These are phyloP conservation scores for Scheffersomyces ergatensis DNA, from an alignment of 805 yeast species.

Conservation along the genomic window DNA sequence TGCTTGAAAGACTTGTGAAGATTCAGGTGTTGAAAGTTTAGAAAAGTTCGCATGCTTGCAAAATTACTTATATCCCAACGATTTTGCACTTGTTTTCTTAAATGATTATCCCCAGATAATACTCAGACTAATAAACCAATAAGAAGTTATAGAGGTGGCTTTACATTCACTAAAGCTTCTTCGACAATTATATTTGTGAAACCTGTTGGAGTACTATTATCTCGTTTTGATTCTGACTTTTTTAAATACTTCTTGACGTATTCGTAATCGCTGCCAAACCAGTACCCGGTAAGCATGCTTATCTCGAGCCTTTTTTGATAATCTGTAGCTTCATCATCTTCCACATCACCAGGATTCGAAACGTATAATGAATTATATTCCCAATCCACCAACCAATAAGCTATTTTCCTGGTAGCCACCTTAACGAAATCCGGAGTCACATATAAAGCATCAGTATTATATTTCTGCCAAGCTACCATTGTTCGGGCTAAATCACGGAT, in stretches of 20 bases:
- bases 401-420: constrained; percentile 36
- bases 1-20: too few relatives aligned
- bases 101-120: too few relatives aligned
- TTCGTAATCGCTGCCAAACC: constrained; percentile 43
- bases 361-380: constrained; percentile 17
- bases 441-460: constrained; percentile 11
- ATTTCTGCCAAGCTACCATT: constrained; percentile 20
- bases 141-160: constrained; percentile 41
- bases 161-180: constrained; percentile 30
- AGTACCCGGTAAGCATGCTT: constrained; percentile 37
- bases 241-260: constrained; percentile 27
- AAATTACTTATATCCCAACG: too few relatives aligned
- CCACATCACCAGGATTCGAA: constrained; percentile 2
- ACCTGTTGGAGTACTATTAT: constrained; percentile 28
- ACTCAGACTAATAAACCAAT: too few relatives aligned
- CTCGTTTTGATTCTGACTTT: constrained; percentile 14
- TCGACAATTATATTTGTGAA: constrained; percentile 34
- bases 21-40: too few relatives aligned
- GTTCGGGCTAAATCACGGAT: constrained; percentile 25
- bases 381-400: constrained; percentile 46
- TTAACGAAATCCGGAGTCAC: constrained; percentile 39
- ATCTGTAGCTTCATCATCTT: constrained; percentile 6
- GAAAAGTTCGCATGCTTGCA: too few relatives aligned
- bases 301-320: constrained; percentile 21
- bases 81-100: too few relatives aligned